Conservation (phyloP, 306 rosid genomes). For the Fragaria vesca region DNA sequence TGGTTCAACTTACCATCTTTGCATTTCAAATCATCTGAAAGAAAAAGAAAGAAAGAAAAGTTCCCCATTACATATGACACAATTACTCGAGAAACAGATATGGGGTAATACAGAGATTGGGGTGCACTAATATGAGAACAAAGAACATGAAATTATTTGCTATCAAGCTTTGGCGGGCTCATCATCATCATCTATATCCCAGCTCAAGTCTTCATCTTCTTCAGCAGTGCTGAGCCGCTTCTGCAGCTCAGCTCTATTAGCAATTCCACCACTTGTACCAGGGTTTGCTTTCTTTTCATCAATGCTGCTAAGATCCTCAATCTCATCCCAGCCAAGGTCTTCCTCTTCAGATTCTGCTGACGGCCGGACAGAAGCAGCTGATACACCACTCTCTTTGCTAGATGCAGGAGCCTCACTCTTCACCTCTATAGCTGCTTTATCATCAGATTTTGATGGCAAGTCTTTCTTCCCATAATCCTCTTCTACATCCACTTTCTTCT, state of each 20-base stretch:
- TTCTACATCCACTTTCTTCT: conserved; percentile 24
- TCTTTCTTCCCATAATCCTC: conserved; percentile 44
- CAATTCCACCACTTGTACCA: conserved; percentile 26
- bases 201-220: conserved; percentile 84
- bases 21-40: conserved; percentile 27
- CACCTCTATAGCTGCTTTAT: conserved; percentile 28
- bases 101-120: conserved; percentile 21
- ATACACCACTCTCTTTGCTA: conserved; percentile 34
- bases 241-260: conserved; percentile 49
- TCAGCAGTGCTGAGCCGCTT: conserved; percentile 64
- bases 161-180: conserved; percentile 49
- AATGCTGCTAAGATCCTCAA: conserved; percentile 76
- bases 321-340: conserved; percentile 94
- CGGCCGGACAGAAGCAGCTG: conserved; percentile 34
- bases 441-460: conserved; percentile 27
- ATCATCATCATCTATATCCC: conserved; percentile 81
- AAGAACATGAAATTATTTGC: neutral
- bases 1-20: conserved; percentile 24
- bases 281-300: conserved; percentile 54
- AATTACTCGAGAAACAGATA: conserved; percentile 18
- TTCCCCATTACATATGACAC: conserved; percentile 19
- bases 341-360: conserved; percentile 46
- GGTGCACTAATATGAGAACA: conserved; percentile 7
- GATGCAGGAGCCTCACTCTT: conserved; percentile 41
- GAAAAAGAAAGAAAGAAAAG: neutral